phyloP scores from a whole-genome alignment of 805 yeast species.

The Clavispora asparagi region DNA sequence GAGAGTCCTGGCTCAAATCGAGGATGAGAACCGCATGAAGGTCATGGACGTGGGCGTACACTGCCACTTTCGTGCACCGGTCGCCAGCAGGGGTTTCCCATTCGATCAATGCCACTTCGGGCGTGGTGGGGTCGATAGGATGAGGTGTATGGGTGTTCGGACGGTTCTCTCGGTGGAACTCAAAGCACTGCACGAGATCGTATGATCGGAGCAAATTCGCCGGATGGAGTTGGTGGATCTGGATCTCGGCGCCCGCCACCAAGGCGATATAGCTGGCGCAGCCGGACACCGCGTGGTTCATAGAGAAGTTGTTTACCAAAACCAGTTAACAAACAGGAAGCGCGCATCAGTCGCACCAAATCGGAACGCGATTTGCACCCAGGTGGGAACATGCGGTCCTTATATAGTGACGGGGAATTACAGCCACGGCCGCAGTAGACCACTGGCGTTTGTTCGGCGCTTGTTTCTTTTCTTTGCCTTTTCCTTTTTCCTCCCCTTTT shows the following conservation, averaged over 20 bases:
- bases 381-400: no score
- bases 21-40: conserved; percentile 18
- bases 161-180: background rate
- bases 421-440: no score
- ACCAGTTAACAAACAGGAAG: background rate
- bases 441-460: no score
- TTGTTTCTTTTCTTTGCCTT: no score
- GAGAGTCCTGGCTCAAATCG: conserved; percentile 18
- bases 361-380: no score
- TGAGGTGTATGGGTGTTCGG: background rate
- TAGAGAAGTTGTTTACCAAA: background rate
- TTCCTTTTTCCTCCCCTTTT: background rate
- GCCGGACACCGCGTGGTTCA: conserved; percentile 1
- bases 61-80: conserved; percentile 27
- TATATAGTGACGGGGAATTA: no score
- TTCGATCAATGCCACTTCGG: conserved; percentile 1
- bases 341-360: background rate
- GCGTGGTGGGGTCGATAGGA: background rate
- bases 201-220: background rate
- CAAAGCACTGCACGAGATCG: background rate
- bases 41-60: conserved; percentile 15
- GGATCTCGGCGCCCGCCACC: conserved; percentile 1
- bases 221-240: background rate
- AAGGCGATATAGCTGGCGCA: conserved; percentile 3
- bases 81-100: conserved; percentile 21